Evolutionary conservation across 2,329 filamentous ascomycete species (phyloP), one percentile per base, ranked within the genome.

Genomic region (Fusarium sambucinum): DNA sequence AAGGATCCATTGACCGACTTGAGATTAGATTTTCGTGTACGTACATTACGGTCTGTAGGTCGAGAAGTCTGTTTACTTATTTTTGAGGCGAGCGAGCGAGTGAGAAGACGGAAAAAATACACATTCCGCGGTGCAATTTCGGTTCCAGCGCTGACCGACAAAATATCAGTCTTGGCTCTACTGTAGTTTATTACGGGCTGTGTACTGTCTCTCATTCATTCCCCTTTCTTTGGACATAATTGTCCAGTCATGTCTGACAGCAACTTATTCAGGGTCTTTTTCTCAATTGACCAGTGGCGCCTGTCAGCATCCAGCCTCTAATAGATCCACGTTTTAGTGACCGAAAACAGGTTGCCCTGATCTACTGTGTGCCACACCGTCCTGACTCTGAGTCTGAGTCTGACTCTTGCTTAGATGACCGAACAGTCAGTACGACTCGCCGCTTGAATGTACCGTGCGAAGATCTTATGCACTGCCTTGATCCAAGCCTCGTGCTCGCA

Each of bases 101-200:
- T 11, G 35, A 38, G n/a, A 19, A 12, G 21, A 41, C 19, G 19
- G 14, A 25, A 25, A 41, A 41, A 16, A 33, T 29, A 37, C 32
- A n/a, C 59, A 68, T 69, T 48, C 66, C 66, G 51, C 47, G 54
- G 45, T 46, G 63, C 50, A 73, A 73, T 73, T 65, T 73, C 71
- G 71, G 67, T 61, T 70, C 59, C 46, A 53, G 29, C 13, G 53
- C 58, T 53, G 50, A 57, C 35, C 59, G 59, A 56, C 54, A 56
- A 56, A 25, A 9, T 21, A 33, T 17, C 5, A 29, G 59, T 16
- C 33, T 33, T 19, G 33, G 25, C 35, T 14, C 21, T 38, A 38
- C 35, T 38, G n/a, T n/a, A 19, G n/a, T 38, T 14, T 21, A 38
- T 38, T 38, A 38, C 19, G 14, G 27, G 41, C 23, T 44, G 11